Conservation (phyloP, 805 yeast genomes). For the Sungouiella thailandica region DNA sequence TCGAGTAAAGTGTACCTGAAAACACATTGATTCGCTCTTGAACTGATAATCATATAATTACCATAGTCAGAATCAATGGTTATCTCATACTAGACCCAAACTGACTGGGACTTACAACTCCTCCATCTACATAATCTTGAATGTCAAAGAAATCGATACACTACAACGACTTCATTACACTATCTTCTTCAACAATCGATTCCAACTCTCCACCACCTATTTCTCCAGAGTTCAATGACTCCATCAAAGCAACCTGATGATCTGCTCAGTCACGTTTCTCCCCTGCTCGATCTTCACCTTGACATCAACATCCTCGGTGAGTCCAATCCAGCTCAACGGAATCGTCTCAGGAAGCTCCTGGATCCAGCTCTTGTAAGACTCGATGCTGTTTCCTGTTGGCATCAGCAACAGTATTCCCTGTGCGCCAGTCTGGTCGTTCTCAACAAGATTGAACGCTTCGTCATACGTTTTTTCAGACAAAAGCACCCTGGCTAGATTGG, state of each 20-base stretch:
- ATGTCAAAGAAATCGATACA: no score
- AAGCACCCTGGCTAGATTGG: constrained; percentile 27
- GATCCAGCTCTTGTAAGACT: constrained; percentile 46
- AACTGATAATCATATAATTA: no score
- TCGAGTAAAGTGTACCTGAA: no score
- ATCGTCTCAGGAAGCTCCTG: constrained; percentile 45
- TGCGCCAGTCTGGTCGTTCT: constrained; percentile 16
- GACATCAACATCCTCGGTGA: constrained; percentile 40
- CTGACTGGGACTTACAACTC: no score
- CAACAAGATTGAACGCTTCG: constrained; percentile 37
- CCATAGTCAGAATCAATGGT: no score
- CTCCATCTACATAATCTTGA: no score
- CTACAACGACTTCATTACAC: no score
- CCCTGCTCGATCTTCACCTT: constrained; percentile 21
- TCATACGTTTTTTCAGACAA: constrained; percentile 40
- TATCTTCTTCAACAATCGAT: no score
- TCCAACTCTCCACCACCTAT: no score
- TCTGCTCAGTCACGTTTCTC: constrained; percentile 6
- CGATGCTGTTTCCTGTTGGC: constrained; percentile 44
- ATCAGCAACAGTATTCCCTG: constrained; percentile 20
- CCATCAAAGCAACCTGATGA: background rate
- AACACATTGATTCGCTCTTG: no score
- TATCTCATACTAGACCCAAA: no score
- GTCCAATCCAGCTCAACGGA: constrained; percentile 51
- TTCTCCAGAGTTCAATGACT: no score